Base-by-base conservation (phyloP, 1,139 yeast genomes). In the Kurtzmaniella quercitrusa region DNA sequence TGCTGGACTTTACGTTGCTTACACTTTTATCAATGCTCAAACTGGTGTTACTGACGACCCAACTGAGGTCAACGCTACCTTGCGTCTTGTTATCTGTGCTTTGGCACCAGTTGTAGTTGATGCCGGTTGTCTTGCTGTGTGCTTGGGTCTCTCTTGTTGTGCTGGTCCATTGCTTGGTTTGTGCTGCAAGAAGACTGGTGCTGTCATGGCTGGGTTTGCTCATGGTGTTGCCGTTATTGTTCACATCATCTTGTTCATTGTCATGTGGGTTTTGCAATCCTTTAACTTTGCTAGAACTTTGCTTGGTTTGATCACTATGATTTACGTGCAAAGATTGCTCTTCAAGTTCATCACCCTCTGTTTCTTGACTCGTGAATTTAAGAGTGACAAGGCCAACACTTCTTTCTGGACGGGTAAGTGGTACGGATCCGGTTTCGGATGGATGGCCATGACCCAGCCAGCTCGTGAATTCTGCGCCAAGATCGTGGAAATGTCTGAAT, bases 341-440 rank as follows among this genome's bases (percentile, higher is more conserved):
- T 87, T 93, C 79, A 89, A 93, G 75, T 66, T 87, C 57, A 74
- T 93, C 75, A 87, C 96, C 16, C 71, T 85, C 45, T 68, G 80
- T 53, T 71, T 83, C 69, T 78, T 93, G 63, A 91, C 98, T 42
- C 84, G 99, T 75, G 99, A 93, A 71, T 91, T 89, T 76, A 93
- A 91, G 82, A 91, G 88, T 58, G 98, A 94, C 68, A 91, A 86
- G 63, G 78, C 98, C 37, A 93, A 93, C 72, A 84, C 95, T 56
- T 98, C 98, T 22, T 93, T 95, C 93, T 93, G 99, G 99, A 86
- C 96, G 49, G 99, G 99, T 78, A 91, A 91, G 69, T 93, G 99
- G 99, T 88, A 91, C 68, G 91, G 95, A 50, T 75, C 88, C 50
- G 95, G 96, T 60, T 73, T 93, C 71, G 98, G 98, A 50, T 84